These are phyloP conservation scores for Omphalotus guepiniiformis DNA, from an alignment of 768 basidiomycete genomes.

Conservation along the genomic window DNA sequence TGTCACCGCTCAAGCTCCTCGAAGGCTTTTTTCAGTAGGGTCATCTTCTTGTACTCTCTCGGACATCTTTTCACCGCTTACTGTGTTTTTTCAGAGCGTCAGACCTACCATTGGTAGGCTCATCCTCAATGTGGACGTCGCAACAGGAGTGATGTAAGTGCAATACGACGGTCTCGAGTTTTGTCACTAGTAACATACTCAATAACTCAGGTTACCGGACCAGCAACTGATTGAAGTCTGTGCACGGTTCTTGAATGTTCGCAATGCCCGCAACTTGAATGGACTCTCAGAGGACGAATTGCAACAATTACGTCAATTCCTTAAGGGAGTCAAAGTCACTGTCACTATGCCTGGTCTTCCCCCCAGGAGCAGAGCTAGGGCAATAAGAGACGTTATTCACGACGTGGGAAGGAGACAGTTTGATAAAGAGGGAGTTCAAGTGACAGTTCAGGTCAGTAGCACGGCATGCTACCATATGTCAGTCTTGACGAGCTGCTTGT, in stretches of 20 bases:
- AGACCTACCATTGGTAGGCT: slow-evolving; percentile 32
- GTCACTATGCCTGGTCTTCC: slow-evolving; percentile 16
- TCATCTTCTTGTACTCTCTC: background rate
- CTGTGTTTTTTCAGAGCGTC: slow-evolving; percentile 25
- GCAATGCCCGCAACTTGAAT: slow-evolving; percentile 16
- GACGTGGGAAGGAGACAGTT: slow-evolving; percentile 23
- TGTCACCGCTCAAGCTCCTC: slow-evolving; percentile 33
- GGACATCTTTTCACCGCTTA: slow-evolving; percentile 16
- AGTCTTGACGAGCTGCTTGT: background rate
- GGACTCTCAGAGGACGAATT: slow-evolving; percentile 9
- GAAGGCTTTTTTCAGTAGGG: slow-evolving; percentile 41
- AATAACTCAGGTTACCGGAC: slow-evolving; percentile 23
- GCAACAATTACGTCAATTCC: slow-evolving; percentile 21
- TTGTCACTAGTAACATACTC: background rate
- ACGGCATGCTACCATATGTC: background rate
- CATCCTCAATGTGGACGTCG: slow-evolving; percentile 39
- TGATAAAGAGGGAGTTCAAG: slow-evolving; percentile 20
- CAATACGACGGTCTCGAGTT: background rate
- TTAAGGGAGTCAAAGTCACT: slow-evolving; percentile 25
- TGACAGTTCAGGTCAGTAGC: slow-evolving; percentile 23
- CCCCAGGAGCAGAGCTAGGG: slow-evolving; percentile 19
- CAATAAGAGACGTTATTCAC: slow-evolving; percentile 24
- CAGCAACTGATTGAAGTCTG: slow-evolving; percentile 19
- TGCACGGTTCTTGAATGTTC: slow-evolving; percentile 14
- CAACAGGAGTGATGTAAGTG: slow-evolving; percentile 37